Conservation (phyloP, 768 basidiomycete genomes). For the Lanmaoa rubissima region DNA sequence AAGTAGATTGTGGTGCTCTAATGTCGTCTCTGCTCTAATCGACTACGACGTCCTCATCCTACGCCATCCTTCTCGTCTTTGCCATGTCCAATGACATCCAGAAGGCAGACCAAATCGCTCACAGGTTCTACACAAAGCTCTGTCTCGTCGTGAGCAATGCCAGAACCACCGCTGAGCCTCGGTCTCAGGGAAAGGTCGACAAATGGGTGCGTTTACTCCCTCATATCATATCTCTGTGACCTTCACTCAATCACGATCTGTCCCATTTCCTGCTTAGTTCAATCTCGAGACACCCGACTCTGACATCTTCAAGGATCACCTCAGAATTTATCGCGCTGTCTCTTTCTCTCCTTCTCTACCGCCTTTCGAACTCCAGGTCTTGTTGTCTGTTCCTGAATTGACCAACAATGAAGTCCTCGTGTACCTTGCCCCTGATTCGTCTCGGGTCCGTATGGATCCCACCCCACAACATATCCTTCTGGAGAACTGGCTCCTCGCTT, state of each 20-base stretch:
- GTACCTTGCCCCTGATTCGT: conserved; percentile 54
- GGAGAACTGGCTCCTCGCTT: conserved; percentile 64
- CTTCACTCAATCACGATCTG: neutral
- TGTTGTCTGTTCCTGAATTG: conserved; percentile 68
- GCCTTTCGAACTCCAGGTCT: conserved; percentile 64
- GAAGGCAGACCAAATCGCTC: conserved; percentile 85
- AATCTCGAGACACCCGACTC: conserved; percentile 78
- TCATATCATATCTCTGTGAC: neutral
- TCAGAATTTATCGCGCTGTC: conserved; percentile 57
- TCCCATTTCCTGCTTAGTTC: conserved; percentile 47
- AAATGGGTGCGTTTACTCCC: conserved; percentile 66
- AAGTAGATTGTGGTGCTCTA: conserved; percentile 29
- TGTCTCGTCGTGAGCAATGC: conserved; percentile 73
- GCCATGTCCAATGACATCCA: conserved; percentile 53
- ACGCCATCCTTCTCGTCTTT: conserved; percentile 12
- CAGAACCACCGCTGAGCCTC: conserved; percentile 54
- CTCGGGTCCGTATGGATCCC: conserved; percentile 65
- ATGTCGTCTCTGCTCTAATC: conserved; percentile 31
- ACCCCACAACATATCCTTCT: conserved; percentile 67
- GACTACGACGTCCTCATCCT: conserved; percentile 5
- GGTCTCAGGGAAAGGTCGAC: conserved; percentile 53
- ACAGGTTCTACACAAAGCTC: conserved; percentile 81
- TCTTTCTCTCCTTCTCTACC: conserved; percentile 34
- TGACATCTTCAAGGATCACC: conserved; percentile 61
- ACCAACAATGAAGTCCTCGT: conserved; percentile 72